These are phyloP conservation scores for Rhodotorula sp. DNA, from an alignment of 1,284 basidiomycete genomes.

Conservation along the genomic window DNA sequence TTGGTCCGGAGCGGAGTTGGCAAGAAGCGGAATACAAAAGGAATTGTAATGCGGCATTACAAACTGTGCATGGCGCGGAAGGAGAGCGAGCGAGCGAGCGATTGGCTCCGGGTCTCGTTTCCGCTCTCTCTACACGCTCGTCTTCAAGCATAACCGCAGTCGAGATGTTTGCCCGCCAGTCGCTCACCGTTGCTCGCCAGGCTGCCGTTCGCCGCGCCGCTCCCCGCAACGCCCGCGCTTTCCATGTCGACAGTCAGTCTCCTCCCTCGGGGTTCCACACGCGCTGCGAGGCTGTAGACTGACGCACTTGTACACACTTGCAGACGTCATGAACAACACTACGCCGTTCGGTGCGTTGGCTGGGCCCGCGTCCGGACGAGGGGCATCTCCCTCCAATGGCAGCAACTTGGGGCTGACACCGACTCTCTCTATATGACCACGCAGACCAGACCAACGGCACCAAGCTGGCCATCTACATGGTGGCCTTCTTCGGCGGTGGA, in stretches of 20 bases:
- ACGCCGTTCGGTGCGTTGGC: slow-evolving; percentile 25
- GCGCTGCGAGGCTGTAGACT: not conserved
- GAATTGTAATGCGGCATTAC: too few relatives aligned
- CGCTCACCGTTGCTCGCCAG: slow-evolving; percentile 19
- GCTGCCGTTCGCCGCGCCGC: slow-evolving; percentile 12
- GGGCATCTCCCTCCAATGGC: too few relatives aligned
- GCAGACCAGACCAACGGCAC: slow-evolving; percentile 24
- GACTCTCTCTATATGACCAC: not conserved
- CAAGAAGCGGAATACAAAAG: too few relatives aligned
- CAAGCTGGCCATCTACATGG: slow-evolving; percentile 20
- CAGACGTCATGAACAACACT: slow-evolving; percentile 36
- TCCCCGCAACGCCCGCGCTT: slow-evolving; percentile 19
- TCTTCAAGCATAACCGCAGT: too few relatives aligned
- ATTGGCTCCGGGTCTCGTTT: not conserved
- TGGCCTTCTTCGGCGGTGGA: slow-evolving; percentile 13
- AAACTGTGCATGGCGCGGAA: too few relatives aligned
- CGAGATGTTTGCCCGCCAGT: slow-evolving; percentile 26
- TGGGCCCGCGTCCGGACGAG: not conserved
- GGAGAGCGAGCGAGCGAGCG: not conserved
- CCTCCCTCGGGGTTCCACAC: not conserved
- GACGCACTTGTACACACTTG: not conserved
- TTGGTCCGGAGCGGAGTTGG: too few relatives aligned
- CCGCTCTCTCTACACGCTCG: not conserved
- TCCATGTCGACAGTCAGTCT: slow-evolving; percentile 33
- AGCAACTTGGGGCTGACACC: too few relatives aligned